Evolutionary conservation across 2,329 filamentous ascomycete genomes (phyloP), one percentile per base, ranked within the genome.

Genomic region (Dichotomopilus funicola): DNA sequence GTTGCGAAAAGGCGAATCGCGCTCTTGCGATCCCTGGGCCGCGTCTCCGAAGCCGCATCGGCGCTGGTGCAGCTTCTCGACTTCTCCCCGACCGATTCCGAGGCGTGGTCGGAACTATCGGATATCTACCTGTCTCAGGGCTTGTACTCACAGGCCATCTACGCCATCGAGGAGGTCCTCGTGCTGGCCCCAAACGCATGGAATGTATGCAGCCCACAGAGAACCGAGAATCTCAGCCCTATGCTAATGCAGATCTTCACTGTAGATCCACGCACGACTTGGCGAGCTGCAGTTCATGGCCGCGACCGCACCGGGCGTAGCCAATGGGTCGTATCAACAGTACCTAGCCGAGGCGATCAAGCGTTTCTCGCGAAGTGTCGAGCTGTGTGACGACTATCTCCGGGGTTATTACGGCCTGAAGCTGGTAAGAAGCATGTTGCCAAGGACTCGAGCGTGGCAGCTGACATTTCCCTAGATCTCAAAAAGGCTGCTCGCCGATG

Each of bases 381-480:
- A 99, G 73, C 80, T 99, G 51, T 97, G 94, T 67, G 89, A 96
- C 64, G 85, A 91, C 68, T 97, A 96, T 68, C 72, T 97, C 59
- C 84, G 94, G 59, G 94, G 91, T 1, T 95, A 91, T 70, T 97
- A 96, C 71, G 94, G 94, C 6, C 75, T 99, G 57, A 94, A 92
- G 69, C 70, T 91, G 71, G 86, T 91, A 71, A 65, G 80, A 19
- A 27, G 6, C 6, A 34, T 34, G 11, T 31, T 51, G 4, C 10
- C 27, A 12, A 7, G 13, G 6, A 36, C 46, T 33, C 6, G 53
- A 50, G 40, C 40, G 57, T 40, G 33, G 45, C 12, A 48, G 65
- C 58, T 72, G 68, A 66, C 63, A 2, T 5, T 49, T 27, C 33
- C 44, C 33, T 56, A 81, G 79, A 73, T 75, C 12, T 78, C 79